phyloP scores from a whole-genome alignment of 2,329 filamentous ascomycete genomes.

The Neospermospora avenae region DNA sequence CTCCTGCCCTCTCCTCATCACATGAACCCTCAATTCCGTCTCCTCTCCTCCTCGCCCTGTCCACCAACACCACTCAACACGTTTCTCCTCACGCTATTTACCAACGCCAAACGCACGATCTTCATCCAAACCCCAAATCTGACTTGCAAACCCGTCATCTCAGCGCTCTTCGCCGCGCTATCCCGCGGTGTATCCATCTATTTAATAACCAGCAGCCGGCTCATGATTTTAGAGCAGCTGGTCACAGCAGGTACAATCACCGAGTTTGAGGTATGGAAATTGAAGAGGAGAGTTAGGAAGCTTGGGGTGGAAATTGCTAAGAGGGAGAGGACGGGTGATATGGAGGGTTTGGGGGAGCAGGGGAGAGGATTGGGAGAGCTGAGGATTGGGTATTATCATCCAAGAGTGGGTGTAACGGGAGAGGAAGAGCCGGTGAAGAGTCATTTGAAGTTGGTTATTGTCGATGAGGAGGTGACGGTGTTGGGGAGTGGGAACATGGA shows the following conservation, averaged over 20 bases:
- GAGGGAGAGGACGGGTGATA: constrained; percentile 21
- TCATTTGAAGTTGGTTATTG: constrained; percentile 73
- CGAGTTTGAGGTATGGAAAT: constrained; percentile 55
- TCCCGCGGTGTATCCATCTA: constrained; percentile 63
- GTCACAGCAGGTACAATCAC: constrained; percentile 75
- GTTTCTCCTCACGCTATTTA: constrained; percentile 51
- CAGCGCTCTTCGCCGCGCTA: constrained; percentile 59
- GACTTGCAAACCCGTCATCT: constrained; percentile 63
- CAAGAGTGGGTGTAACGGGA: constrained; percentile 20
- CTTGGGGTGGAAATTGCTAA: constrained; percentile 21
- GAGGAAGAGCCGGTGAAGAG: constrained; percentile 63
- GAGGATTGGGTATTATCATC: constrained; percentile 31
- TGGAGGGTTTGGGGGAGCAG: constrained; percentile 1
- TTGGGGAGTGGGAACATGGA: constrained; percentile 83
- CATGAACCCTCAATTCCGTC: constrained; percentile 19
- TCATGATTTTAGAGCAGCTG: constrained; percentile 81
- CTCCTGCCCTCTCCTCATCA: constrained; percentile 70
- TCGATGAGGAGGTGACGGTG: constrained; percentile 65
- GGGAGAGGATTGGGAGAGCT: constrained; percentile 30
- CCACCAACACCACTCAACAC: constrained; percentile 53
- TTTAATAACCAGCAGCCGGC: constrained; percentile 62
- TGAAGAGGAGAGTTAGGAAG: constrained; percentile 54
- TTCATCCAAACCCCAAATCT: constrained; percentile 77
- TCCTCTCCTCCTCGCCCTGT: constrained; percentile 7
- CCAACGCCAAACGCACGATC: constrained; percentile 69